phyloP scores from a whole-genome alignment of 1,284 basidiomycete species.

The Malassezia vespertilionis region DNA sequence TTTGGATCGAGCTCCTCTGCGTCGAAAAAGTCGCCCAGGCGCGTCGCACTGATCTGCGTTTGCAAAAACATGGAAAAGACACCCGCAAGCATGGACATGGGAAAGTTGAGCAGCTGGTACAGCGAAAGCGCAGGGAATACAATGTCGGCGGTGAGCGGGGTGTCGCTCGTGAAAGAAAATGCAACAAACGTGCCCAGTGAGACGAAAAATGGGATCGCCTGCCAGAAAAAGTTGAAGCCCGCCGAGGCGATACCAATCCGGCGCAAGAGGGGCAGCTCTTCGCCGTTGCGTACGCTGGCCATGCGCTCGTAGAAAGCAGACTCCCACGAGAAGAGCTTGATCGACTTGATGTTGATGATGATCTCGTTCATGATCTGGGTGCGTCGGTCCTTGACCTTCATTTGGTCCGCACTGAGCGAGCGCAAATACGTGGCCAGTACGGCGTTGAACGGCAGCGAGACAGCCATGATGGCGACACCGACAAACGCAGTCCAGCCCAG shows the following conservation, averaged over 20 bases:
- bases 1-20: constrained; percentile 63
- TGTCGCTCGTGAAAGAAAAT: constrained; percentile 60
- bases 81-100: constrained; percentile 62
- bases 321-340: constrained; percentile 60
- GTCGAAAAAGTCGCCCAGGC: constrained; percentile 65
- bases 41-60: constrained; percentile 70
- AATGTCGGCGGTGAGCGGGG: constrained; percentile 72
- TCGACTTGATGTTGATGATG: constrained; percentile 68
- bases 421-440: constrained; percentile 55
- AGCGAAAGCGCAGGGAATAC: constrained; percentile 90
- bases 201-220: constrained; percentile 55
- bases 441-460: constrained; percentile 27
- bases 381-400: constrained; percentile 66
- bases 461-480: constrained; percentile 74
- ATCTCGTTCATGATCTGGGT: constrained; percentile 51
- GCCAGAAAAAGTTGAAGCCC: constrained; percentile 45
- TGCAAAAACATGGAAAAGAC: constrained; percentile 56
- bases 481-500: constrained; percentile 86
- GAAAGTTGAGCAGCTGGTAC: constrained; percentile 80
- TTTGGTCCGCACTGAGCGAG: constrained; percentile 69
- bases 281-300: constrained; percentile 66
- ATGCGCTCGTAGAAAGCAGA: constrained; percentile 68
- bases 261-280: constrained; percentile 66
- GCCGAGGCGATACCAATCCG: constrained; percentile 20
- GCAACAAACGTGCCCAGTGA: constrained; percentile 64